phyloP scores from a whole-genome alignment of 139 green algal genomes.

The Nannochloris sp. region DNA sequence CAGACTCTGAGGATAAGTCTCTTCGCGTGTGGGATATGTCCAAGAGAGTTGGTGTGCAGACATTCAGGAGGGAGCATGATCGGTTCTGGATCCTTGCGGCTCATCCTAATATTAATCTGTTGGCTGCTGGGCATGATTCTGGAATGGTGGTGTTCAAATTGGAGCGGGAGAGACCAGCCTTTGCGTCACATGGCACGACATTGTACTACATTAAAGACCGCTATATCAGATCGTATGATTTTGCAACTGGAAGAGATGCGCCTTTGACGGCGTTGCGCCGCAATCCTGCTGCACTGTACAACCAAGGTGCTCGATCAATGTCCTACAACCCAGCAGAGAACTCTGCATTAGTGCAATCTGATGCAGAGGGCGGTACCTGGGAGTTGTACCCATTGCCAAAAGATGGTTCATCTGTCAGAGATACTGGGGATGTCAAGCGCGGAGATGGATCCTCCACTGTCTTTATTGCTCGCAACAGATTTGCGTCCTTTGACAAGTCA shows the following conservation, averaged over 20 bases:
- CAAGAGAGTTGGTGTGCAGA: conserved; percentile 95
- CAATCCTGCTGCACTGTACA: conserved; percentile 25
- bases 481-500: conserved; percentile 90
- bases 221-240: conserved; percentile 92
- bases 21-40: conserved; percentile 99
- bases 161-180: conserved; percentile 92
- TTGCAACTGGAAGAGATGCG: conserved; percentile 72
- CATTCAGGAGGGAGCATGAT: conserved; percentile 89
- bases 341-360: conserved; percentile 79
- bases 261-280: conserved; percentile 83
- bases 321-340: conserved; percentile 98
- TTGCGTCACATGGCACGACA: conserved; percentile 59
- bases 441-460: conserved; percentile 74
- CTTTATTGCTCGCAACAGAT: conserved; percentile 98
- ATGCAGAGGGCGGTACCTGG: conserved; percentile 87
- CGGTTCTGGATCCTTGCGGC: conserved; percentile 94
- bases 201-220: conserved; percentile 98
- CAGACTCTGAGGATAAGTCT: conserved; percentile 96
- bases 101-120: conserved; percentile 97
- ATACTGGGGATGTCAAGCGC: conserved; percentile 60
- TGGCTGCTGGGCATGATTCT: conserved; percentile 94
- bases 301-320: conserved; percentile 49
- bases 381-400: conserved; percentile 93
- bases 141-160: conserved; percentile 99
- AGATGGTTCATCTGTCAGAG: conserved; percentile 49